Conservation (phyloP, 805 yeast genomes). For the Teunomyces kruisii region DNA sequence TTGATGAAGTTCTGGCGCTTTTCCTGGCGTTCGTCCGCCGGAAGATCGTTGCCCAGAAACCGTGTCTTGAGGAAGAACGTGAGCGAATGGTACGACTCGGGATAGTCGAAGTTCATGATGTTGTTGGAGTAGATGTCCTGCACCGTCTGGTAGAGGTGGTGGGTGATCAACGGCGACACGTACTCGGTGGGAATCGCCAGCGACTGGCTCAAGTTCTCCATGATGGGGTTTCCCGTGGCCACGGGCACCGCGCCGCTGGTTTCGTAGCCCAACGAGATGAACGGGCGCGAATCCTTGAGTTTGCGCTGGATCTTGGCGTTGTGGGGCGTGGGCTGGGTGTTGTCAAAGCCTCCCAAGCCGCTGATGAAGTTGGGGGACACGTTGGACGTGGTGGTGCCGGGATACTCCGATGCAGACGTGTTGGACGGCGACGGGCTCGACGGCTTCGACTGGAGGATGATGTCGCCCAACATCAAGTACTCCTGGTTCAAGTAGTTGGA, state of each 20-base stretch:
- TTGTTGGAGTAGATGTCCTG: slow-evolving; percentile 50
- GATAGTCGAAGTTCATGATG: slow-evolving; percentile 57
- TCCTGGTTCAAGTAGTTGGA: slow-evolving; percentile 52
- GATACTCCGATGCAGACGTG: slow-evolving; percentile 12
- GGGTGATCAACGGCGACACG: slow-evolving; percentile 56
- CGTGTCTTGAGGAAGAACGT: slow-evolving; percentile 54
- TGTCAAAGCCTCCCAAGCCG: slow-evolving; percentile 7
- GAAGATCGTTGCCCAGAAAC: slow-evolving; percentile 51
- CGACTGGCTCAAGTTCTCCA: slow-evolving; percentile 6
- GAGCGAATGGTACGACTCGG: slow-evolving; percentile 60
- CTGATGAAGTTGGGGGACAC: not conserved
- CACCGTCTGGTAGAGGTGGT: slow-evolving; percentile 53
- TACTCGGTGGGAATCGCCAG: slow-evolving; percentile 33
- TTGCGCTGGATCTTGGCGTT: slow-evolving; percentile 4
- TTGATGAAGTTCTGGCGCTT: slow-evolving; percentile 35
- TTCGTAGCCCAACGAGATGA: slow-evolving; percentile 38
- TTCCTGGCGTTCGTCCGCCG: slow-evolving; percentile 25
- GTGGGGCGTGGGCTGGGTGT: not conserved
- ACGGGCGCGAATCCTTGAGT: slow-evolving; percentile 36
- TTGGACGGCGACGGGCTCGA: slow-evolving; percentile 40
- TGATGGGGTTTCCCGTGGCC: slow-evolving; percentile 3
- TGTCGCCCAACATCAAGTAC: slow-evolving; percentile 52
- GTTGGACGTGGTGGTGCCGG: not conserved
- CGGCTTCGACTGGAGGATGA: slow-evolving; percentile 40
- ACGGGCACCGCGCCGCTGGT: not conserved